These are phyloP conservation scores for Andrographis paniculata DNA, from an alignment of 305 asterid genomes.

Conservation along the genomic window DNA sequence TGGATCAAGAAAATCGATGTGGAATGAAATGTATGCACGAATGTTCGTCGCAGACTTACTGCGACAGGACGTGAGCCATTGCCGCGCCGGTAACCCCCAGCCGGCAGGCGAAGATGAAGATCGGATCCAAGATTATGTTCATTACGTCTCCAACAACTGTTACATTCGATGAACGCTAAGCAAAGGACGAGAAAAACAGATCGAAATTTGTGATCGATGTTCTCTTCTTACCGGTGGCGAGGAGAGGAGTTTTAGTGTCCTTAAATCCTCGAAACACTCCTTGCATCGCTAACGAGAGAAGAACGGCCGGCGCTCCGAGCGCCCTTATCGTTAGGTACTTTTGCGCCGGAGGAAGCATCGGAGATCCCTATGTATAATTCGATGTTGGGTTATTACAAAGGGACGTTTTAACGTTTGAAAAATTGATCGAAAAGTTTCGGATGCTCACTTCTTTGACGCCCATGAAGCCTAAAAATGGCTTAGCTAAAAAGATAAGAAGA, in stretches of 20 bases:
- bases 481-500: slow-evolving; percentile 54
- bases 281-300: slow-evolving; percentile 89
- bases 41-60: slow-evolving; percentile 36
- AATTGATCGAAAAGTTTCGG: not conserved
- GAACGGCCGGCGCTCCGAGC: slow-evolving; percentile 86
- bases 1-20: not conserved
- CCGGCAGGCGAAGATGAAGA: slow-evolving; percentile 59
- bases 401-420: not conserved
- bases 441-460: slow-evolving; percentile 71
- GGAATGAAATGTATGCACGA: slow-evolving; percentile 2
- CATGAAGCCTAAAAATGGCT: slow-evolving; percentile 57
- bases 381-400: not conserved
- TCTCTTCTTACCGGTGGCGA: slow-evolving; percentile 86
- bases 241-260: slow-evolving; percentile 83
- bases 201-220: too few species aligned
- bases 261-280: slow-evolving; percentile 94
- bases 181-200: not conserved
- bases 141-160: slow-evolving; percentile 73
- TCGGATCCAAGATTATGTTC: slow-evolving; percentile 79
- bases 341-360: slow-evolving; percentile 67
- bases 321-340: slow-evolving; percentile 77
- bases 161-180: not conserved
- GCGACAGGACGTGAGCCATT: slow-evolving; percentile 93
- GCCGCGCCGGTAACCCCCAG: slow-evolving; percentile 93
- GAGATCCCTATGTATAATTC: slow-evolving; percentile 66